Evolutionary conservation across 2,329 filamentous ascomycete genomes (phyloP).

Genomic region (Ophiostoma pallidulum): DNA sequence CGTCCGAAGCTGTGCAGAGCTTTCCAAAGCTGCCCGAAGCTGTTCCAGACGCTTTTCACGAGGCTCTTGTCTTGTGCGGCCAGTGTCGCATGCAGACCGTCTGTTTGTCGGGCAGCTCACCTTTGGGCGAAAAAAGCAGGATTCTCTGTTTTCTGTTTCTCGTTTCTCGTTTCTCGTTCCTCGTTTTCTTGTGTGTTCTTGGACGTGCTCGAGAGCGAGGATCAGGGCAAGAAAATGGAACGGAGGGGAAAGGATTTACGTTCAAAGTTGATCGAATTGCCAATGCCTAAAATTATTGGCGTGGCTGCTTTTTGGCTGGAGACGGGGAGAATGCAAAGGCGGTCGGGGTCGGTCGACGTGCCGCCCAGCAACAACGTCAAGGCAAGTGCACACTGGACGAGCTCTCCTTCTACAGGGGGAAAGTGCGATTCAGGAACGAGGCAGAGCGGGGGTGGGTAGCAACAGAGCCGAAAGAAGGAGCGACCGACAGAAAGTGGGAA

Average conservation of each 20-base stretch:
- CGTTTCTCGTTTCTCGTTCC: not conserved
- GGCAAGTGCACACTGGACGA: conserved; percentile 2
- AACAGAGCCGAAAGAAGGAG: not conserved
- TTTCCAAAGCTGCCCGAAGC: not conserved
- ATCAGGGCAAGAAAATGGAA: conserved; percentile 5
- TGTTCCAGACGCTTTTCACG: not conserved
- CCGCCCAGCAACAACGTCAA: conserved; percentile 10
- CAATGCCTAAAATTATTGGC: conserved; percentile 12
- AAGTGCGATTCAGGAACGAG: conserved; percentile 10
- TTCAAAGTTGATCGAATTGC: conserved; percentile 10
- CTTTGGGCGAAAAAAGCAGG: conserved; percentile 7
- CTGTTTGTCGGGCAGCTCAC: conserved; percentile 6
- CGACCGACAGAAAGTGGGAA: not conserved
- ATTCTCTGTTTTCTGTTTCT: not conserved
- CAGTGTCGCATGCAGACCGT: not conserved
- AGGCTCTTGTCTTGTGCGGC: not conserved
- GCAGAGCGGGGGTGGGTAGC: not conserved
- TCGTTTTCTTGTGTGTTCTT: not conserved
- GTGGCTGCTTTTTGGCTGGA: conserved; percentile 11
- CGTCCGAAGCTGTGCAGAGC: not conserved
- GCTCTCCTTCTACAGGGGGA: not conserved
- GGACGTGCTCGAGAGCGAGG: conserved; percentile 1
- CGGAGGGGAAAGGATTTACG: conserved; percentile 10
- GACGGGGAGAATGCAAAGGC: conserved; percentile 6
- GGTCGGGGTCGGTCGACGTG: no score